Conservation (phyloP, 192 early-diverging fungal species). For the Rhizophagus sp. region DNA sequence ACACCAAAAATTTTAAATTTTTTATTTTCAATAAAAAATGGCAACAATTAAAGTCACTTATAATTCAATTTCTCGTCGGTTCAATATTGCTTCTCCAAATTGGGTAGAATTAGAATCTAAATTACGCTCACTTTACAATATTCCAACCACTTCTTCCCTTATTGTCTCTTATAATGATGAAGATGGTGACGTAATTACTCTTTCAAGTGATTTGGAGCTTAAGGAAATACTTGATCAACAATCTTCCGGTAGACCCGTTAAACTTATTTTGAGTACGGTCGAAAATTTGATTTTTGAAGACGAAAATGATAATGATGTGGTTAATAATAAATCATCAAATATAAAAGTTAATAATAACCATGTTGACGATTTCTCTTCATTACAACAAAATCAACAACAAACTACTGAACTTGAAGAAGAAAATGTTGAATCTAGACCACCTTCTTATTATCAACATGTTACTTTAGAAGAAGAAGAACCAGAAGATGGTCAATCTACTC, state of each 20-base stretch:
- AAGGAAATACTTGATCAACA: constrained; percentile 4
- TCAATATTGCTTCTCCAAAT: neutral
- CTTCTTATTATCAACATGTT: constrained; percentile 1
- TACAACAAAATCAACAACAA: neutral
- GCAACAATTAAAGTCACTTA: constrained; percentile 17
- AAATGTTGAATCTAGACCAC: neutral
- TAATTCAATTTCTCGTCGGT: constrained; percentile 1
- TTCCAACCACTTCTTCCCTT: constrained; percentile 2
- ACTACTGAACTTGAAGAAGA: neutral
- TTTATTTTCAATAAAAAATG: neutral
- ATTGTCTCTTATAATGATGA: constrained; percentile 12
- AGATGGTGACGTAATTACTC: constrained; percentile 20
- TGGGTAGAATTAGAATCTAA: neutral
- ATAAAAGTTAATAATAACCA: neutral
- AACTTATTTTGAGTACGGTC: neutral
- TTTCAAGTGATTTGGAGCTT: constrained; percentile 19
- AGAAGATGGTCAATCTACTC: neutral
- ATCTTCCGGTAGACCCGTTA: neutral
- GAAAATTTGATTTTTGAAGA: neutral
- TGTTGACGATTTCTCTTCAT: neutral
- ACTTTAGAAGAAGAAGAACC: neutral
- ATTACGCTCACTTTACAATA: neutral
- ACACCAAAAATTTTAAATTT: no score
- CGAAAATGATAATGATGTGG: neutral
- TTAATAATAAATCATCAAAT: neutral